Evolutionary conservation across 352 stramenopile genomes (phyloP), one percentile per base, ranked within the genome.

Genomic region (Saprolegnia diclina): DNA sequence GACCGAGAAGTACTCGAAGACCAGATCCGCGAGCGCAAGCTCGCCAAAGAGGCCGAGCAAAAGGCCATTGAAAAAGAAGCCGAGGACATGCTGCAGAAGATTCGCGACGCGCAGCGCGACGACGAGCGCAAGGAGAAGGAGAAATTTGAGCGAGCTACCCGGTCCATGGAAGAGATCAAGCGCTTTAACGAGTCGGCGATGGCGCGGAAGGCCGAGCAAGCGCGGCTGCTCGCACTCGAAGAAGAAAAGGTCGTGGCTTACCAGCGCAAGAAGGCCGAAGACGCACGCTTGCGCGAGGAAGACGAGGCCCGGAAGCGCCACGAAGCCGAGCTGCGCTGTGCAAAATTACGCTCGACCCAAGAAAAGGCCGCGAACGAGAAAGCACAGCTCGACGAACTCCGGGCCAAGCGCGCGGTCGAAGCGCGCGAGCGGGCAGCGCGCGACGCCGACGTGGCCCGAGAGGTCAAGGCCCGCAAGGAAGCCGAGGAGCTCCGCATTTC

Each of bases 311-410:
- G 78, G n/a, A 77, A 81, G 59, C 79, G 82, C 44, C 77, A 92
- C 54, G 81, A 91, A 64, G 82, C 83, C 19, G 85, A 94, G 65
- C 46, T 92, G 3, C 83, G 82, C 1, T 90, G 81, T 53, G 84
- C 83, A 48, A 91, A 91, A 62, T 63, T 94, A 35, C 81, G 83
- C 0, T 87, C 77, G 5, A 88, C 79, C 69, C 85, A 98, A 71
- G 87, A 97, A 73, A 92, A 92, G 64, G 87, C 89, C 76, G 83
- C 85, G 19, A 92, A 94, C 64, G 81, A 89, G 38, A 90, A 91
- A 59, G 81, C 85, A 18, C 91, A 97, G 73, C 79, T 98, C 21
- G 90, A 97, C 72, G 93, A 97, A 66, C 65, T 98, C 4, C 85
- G 90, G n/a, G 92, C 90, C 38, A 91, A 95, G 59, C 85, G 93